Evolutionary conservation across 805 yeast species (phyloP).

Genomic region (Candida sonorensis): DNA sequence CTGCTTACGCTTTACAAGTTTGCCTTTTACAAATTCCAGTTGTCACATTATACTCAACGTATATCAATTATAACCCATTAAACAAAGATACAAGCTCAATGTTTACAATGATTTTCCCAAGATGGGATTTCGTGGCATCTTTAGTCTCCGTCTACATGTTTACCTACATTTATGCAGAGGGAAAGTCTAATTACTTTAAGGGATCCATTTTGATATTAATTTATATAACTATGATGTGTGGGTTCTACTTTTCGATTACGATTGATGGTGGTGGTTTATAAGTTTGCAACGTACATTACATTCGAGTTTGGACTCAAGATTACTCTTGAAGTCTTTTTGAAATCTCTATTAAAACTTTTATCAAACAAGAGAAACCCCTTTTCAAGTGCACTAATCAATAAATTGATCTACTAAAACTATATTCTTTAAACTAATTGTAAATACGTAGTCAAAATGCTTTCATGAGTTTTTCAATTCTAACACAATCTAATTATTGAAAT

Average conservation of each 20-base stretch:
- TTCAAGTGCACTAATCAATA: no score
- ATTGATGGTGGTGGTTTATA: slow-evolving; percentile 24
- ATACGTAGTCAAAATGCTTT: no score
- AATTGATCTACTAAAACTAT: no score
- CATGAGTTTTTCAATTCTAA: no score
- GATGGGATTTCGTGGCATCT: slow-evolving; percentile 90
- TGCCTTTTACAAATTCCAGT: slow-evolving; percentile 91
- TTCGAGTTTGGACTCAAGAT: no score
- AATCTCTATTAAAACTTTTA: no score
- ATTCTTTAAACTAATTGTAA: no score
- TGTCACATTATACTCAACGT: slow-evolving; percentile 69
- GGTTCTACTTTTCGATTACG: slow-evolving; percentile 63
- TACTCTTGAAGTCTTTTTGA: no score
- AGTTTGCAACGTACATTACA: no score
- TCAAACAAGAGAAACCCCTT: no score
- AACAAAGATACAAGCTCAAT: slow-evolving; percentile 32
- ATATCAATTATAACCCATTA: slow-evolving; percentile 30
- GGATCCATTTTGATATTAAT: slow-evolving; percentile 82
- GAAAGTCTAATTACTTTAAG: slow-evolving; percentile 92
- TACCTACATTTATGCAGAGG: slow-evolving; percentile 93
- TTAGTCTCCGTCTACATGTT: slow-evolving; percentile 81
- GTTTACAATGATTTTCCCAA: slow-evolving; percentile 84
- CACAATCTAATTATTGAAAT: no score
- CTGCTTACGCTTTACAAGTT: slow-evolving; percentile 95
- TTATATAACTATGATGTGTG: slow-evolving; percentile 68